Evolutionary conservation across 139 green algal species (phyloP).

Genomic region (Closterium sp.): DNA sequence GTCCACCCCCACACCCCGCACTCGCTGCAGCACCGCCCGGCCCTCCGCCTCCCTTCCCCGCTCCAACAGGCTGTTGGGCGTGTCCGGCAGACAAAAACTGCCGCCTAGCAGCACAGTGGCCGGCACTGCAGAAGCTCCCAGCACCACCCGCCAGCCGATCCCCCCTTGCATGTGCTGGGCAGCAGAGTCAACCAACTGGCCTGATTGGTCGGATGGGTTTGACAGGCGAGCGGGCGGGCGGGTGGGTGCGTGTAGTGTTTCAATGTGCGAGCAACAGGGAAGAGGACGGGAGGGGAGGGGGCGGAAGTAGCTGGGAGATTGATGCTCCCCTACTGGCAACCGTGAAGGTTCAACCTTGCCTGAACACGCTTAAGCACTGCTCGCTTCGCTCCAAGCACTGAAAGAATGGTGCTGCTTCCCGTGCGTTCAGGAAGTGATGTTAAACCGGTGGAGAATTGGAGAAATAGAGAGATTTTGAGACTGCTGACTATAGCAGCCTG

Average conservation of each 20-base stretch:
- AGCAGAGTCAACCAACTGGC: conserved; percentile 68
- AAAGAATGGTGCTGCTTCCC: too few relatives aligned
- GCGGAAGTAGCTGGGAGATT: background rate
- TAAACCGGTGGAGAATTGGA: too few relatives aligned
- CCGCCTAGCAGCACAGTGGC: conserved; percentile 60
- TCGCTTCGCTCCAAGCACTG: too few relatives aligned
- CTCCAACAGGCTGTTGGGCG: conserved; percentile 72
- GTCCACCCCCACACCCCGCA: conserved; percentile 54
- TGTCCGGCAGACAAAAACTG: conserved; percentile 68
- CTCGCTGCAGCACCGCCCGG: conserved; percentile 53
- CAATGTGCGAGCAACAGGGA: conserved; percentile 24
- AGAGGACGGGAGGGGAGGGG: background rate
- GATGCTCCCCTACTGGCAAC: too few relatives aligned
- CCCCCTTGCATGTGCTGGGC: conserved; percentile 50
- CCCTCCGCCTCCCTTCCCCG: conserved; percentile 59
- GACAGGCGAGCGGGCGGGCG: conserved; percentile 40
- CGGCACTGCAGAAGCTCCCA: conserved; percentile 58
- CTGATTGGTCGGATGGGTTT: conserved; percentile 65
- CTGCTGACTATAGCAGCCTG: too few relatives aligned
- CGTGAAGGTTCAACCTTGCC: too few relatives aligned
- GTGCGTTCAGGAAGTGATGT: too few relatives aligned
- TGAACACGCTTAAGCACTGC: too few relatives aligned
- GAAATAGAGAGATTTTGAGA: too few relatives aligned
- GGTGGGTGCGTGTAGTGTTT: conserved; percentile 50
- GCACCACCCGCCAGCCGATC: conserved; percentile 63